These are phyloP conservation scores for Aspergillus sparsus DNA, from an alignment of 495 filamentous ascomycete species.

Conservation along the genomic window DNA sequence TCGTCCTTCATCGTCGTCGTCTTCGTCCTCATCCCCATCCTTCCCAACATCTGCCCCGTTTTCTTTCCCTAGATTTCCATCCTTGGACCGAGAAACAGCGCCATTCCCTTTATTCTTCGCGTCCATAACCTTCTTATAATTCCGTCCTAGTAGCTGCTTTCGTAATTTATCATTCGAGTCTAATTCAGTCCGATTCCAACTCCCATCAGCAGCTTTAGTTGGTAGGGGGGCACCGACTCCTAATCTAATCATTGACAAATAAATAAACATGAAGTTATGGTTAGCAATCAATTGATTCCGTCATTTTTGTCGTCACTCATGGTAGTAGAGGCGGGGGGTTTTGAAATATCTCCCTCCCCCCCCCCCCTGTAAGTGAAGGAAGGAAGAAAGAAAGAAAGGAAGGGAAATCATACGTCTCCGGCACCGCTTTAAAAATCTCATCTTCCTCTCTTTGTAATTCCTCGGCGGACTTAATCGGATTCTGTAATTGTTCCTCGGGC, in stretches of 20 bases:
- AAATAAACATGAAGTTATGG: neutral
- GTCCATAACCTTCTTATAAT: conserved; percentile 46
- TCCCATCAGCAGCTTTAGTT: conserved; percentile 41
- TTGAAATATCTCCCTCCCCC: no score
- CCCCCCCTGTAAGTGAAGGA: neutral
- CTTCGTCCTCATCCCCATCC: conserved; percentile 32
- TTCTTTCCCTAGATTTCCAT: neutral
- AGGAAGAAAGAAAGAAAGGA: neutral
- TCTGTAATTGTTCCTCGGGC: conserved; percentile 36
- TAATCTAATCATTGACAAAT: conserved; percentile 34
- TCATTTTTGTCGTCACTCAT: neutral
- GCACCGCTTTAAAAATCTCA: conserved; percentile 53
- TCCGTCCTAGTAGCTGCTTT: conserved; percentile 51
- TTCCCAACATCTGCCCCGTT: conserved; percentile 11
- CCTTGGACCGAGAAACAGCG: conserved; percentile 15
- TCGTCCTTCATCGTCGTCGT: conserved; percentile 62
- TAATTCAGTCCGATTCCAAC: conserved; percentile 42
- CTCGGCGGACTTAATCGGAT: conserved; percentile 44
- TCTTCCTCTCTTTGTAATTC: conserved; percentile 50
- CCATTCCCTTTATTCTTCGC: conserved; percentile 20
- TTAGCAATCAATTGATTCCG: neutral
- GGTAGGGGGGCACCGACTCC: conserved; percentile 51
- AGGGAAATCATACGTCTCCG: conserved; percentile 47
- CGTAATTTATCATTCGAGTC: conserved; percentile 48
- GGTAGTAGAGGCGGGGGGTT: neutral